Conservation (phyloP, 805 yeast species). For the Pichia nanzhaoensis region DNA sequence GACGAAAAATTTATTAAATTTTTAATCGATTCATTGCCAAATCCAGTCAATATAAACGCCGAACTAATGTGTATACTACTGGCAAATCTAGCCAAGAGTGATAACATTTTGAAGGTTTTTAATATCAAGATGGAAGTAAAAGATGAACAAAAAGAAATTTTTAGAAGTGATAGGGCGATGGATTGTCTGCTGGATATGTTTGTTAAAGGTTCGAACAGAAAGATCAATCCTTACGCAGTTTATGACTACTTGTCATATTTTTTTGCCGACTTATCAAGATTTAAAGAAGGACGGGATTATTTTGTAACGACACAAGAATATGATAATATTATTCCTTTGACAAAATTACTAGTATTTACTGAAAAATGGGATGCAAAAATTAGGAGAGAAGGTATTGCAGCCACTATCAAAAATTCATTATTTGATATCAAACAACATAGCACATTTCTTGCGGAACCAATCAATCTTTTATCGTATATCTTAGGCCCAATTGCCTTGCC, state of each 20-base stretch:
- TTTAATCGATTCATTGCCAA: conserved; percentile 44
- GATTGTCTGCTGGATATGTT: conserved; percentile 86
- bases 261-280: conserved; percentile 85
- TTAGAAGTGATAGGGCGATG: conserved; percentile 52
- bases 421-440: conserved; percentile 72
- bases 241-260: conserved; percentile 81
- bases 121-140: conserved; percentile 29
- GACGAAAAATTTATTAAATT: conserved; percentile 52
- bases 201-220: conserved; percentile 73
- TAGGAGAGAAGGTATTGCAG: conserved; percentile 88
- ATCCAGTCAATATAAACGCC: conserved; percentile 55
- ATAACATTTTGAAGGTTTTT: conserved; percentile 49
- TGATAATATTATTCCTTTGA: conserved; percentile 70
- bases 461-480: conserved; percentile 75
- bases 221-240: conserved; percentile 63
- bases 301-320: conserved; percentile 66
- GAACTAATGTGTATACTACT: conserved; percentile 79
- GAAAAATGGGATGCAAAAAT: conserved; percentile 69
- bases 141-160: conserved; percentile 36
- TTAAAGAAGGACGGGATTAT: conserved; percentile 64
- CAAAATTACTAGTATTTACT: conserved; percentile 78
- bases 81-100: conserved; percentile 79
- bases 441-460: conserved; percentile 49
- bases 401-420: conserved; percentile 82
- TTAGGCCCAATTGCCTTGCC: conserved; percentile 78